Evolutionary conservation across 2,329 filamentous ascomycete genomes (phyloP), one percentile per base, ranked within the genome.

Genomic region (Drechslerella dactyloides): DNA sequence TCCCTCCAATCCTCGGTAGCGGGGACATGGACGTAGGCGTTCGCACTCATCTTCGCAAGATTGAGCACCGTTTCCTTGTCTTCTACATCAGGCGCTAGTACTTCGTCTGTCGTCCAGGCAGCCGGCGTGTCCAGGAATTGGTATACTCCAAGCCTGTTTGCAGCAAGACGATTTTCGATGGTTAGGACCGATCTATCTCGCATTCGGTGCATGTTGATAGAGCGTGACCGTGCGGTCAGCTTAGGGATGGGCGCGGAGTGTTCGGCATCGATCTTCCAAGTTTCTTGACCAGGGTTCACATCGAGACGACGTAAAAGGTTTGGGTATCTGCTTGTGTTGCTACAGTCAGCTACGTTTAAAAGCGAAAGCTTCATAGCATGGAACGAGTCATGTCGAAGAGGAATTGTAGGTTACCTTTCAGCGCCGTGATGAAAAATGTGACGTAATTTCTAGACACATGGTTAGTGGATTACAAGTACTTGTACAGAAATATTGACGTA

Each of bases 371-470:
- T 2, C 21, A 5, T 15, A 27, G 46, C 17, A 42, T 23, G 37
- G 17, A 11, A 24, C 8, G 15, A 6, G 15, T 5, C 30, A 23
- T n/a, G 3, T 13, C 30, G 11, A 4, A 53, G 48, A 21, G 15
- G 55, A 23, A 51, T n/a, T 5, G 21, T 1, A 50, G 13, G 10
- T 13, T 93, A 85, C 44, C 91, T 90, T 68, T 69, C 65, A 6
- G 50, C 65, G 19, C 93, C 93, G 81, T 96, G 93, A 79, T 97
- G 93, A 81, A 91, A 94, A 77, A 97, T 88, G 80, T 99, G 93
- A 76, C 91, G 88, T 64, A 99, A 85, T 5, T 13, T 62, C 27
- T 50, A 13, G 42, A 6, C 1, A 13, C 6, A 30, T 50, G 48
- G 52, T 57, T n/a, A 23, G 23, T 52, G 48, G 53, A 68, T 66